Evolutionary conservation across 805 yeast species (phyloP).

Genomic region (Hanseniaspora occidentalis): DNA sequence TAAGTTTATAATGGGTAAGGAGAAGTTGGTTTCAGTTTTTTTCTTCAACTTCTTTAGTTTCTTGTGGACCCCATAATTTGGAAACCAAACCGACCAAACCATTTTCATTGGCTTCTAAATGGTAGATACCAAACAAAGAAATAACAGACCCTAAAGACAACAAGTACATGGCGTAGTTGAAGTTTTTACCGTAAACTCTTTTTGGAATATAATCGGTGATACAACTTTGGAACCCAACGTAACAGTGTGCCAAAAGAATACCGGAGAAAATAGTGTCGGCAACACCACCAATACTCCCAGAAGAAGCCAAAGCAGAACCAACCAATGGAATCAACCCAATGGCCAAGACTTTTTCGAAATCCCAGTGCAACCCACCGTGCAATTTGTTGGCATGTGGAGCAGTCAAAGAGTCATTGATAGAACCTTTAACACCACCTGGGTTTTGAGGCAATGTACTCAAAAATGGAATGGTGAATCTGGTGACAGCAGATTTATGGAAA

Average conservation of each 20-base stretch:
- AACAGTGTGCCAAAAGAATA: constrained; percentile 61
- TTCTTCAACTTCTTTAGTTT: constrained; percentile 1
- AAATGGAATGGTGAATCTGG: constrained; percentile 30
- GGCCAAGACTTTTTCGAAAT: constrained; percentile 67
- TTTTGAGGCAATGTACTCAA: constrained; percentile 62
- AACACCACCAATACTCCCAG: constrained; percentile 55
- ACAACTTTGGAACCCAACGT: constrained; percentile 81
- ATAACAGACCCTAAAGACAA: constrained; percentile 61
- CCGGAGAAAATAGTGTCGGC: constrained; percentile 62
- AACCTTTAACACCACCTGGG: constrained; percentile 84
- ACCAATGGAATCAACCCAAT: constrained; percentile 66
- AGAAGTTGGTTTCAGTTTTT: not conserved
- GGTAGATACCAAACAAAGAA: constrained; percentile 69
- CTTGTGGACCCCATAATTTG: constrained; percentile 42
- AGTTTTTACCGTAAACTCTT: constrained; percentile 72
- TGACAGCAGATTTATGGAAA: constrained; percentile 4
- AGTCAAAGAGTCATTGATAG: constrained; percentile 78
- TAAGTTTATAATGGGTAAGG: too few relatives aligned
- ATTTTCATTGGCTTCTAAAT: constrained; percentile 64
- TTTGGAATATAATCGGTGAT: constrained; percentile 85
- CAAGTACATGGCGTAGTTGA: constrained; percentile 52
- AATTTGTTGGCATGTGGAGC: constrained; percentile 48
- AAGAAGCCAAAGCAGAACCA: constrained; percentile 56
- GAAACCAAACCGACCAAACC: constrained; percentile 61
- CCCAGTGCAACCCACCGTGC: constrained; percentile 91